These are phyloP conservation scores for Phlyctochytrium bullatum DNA, from an alignment of 192 early-diverging fungal species.

Conservation along the genomic window DNA sequence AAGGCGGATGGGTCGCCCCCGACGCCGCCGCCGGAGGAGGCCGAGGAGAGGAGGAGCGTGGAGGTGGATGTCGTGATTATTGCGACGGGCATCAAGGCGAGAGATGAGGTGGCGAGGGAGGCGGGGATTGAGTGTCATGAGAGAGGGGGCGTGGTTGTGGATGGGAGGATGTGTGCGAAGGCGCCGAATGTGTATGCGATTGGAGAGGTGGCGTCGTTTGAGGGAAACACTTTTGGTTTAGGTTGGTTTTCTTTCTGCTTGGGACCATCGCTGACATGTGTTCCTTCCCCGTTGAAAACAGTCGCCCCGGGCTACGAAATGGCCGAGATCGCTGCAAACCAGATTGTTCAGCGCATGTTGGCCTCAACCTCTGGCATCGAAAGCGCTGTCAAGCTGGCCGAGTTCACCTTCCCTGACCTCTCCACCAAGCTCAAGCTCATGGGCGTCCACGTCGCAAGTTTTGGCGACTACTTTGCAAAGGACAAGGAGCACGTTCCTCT, in stretches of 20 bases:
- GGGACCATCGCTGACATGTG: background rate
- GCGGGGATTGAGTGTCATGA: slow-evolving; percentile 43
- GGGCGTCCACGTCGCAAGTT: slow-evolving; percentile 68
- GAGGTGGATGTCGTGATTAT: slow-evolving; percentile 4
- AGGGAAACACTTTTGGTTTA: slow-evolving; percentile 51
- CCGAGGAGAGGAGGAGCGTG: too few relatives aligned
- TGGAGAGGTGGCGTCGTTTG: slow-evolving; percentile 57
- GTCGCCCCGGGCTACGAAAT: slow-evolving; percentile 71
- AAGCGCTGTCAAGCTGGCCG: background rate
- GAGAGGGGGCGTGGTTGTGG: slow-evolving; percentile 63
- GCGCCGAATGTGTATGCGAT: slow-evolving; percentile 53
- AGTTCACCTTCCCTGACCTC: slow-evolving; percentile 58
- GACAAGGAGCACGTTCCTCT: slow-evolving; percentile 1
- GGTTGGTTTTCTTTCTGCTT: slow-evolving; percentile 13
- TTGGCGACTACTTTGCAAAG: slow-evolving; percentile 65
- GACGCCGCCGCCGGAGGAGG: background rate
- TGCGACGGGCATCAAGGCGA: slow-evolving; percentile 38
- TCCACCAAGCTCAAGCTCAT: slow-evolving; percentile 69
- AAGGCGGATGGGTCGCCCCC: too few relatives aligned
- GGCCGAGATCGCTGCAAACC: slow-evolving; percentile 63
- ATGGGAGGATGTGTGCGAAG: slow-evolving; percentile 45
- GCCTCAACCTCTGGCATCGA: too few relatives aligned
- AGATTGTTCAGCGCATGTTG: too few relatives aligned
- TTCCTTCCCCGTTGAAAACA: slow-evolving; percentile 18
- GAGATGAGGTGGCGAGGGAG: slow-evolving; percentile 55